Base-by-base conservation (phyloP, 2,329 filamentous ascomycete species). In the Ceratocystis huliohia region DNA sequence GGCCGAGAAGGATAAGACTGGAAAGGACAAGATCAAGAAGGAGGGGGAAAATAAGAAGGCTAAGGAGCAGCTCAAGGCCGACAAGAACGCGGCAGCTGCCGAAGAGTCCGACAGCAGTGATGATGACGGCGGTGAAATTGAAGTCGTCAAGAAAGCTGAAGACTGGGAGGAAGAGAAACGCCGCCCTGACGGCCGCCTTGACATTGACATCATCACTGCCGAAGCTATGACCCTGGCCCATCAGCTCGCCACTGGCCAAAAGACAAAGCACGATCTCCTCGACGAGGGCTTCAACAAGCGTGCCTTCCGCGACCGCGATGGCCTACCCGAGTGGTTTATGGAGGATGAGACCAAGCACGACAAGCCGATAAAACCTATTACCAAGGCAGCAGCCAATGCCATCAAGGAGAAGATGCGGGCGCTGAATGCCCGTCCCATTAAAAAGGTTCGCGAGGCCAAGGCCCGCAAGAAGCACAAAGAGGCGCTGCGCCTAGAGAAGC, bases 221-320 rank as follows among this genome's bases (percentile, higher is more conserved):
- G 94, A 99, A 79, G 94, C 95, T 70, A 99, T 99, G 94, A 95
- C 93, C 0, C 82, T 99, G 17, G 95, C 94, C 0, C 94, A 97
- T 70, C 84, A 91, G 73, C 86, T 99, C 68, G 94, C 92, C 2
- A 91, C 88, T 0, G 93, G 93, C 57, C 83, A 93, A 74, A 92
- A 88, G 75, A 88, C 87, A 0, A 88, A 84, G 59, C 77, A 88
- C 66, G 90, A 96, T 71, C 79, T 96, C 4, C 79, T 93, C 59
- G 95, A 99, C 73, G 93, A 97, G 69, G 87, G 86, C 50, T 99
- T 94, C 82, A 96, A 96, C 80, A 94, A 91, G 75, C 89, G 88
- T 74, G 84, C 91, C 2, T 92, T 96, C 79, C 90, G 92, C 64
- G 93, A 97, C 74, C 82, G 85, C 3, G 93, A 97, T 70, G 92